A percentile compares a stretch with the other conserved stretches of the same genome.
Evolutionary conservation across 345 rosid species (phyloP).

Genomic region (Populus euphratica): DNA sequence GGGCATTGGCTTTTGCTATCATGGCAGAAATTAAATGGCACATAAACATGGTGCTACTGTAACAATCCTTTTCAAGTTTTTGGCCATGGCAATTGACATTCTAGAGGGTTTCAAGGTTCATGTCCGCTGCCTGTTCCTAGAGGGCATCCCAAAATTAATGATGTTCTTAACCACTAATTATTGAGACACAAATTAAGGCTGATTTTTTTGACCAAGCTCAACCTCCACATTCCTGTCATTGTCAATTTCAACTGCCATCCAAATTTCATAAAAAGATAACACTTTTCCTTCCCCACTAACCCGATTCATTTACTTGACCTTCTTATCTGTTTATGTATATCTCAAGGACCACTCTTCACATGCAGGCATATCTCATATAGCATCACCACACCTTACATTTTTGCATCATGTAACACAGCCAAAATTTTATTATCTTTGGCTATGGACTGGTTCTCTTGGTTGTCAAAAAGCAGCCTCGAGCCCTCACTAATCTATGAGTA

Average conservation of each 20-base stretch:
- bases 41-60: too few relatives aligned
- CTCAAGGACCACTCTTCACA: slow-evolving; percentile 19
- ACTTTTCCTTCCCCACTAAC: slow-evolving; percentile 14
- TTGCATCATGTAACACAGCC: not conserved
- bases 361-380: not conserved
- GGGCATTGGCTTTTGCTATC: too few relatives aligned
- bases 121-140: too few relatives aligned
- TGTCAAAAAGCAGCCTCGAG: slow-evolving; percentile 57
- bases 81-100: too few relatives aligned
- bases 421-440: not conserved
- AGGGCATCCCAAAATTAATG: too few relatives aligned
- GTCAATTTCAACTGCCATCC: slow-evolving; percentile 45
- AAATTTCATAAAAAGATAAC: slow-evolving; percentile 17
- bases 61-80: too few relatives aligned
- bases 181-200: not conserved
- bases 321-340: slow-evolving; percentile 23
- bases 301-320: slow-evolving; percentile 25
- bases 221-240: slow-evolving; percentile 9
- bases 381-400: not conserved
- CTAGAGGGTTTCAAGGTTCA: too few relatives aligned
- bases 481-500: slow-evolving; percentile 60
- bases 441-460: slow-evolving; percentile 94
- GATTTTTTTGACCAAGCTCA: not conserved
- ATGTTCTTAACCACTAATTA: not conserved
- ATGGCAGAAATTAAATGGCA: too few relatives aligned